These are phyloP conservation scores for Penicillium olsonii DNA, from an alignment of 2,329 filamentous ascomycete species.

Conservation along the genomic window DNA sequence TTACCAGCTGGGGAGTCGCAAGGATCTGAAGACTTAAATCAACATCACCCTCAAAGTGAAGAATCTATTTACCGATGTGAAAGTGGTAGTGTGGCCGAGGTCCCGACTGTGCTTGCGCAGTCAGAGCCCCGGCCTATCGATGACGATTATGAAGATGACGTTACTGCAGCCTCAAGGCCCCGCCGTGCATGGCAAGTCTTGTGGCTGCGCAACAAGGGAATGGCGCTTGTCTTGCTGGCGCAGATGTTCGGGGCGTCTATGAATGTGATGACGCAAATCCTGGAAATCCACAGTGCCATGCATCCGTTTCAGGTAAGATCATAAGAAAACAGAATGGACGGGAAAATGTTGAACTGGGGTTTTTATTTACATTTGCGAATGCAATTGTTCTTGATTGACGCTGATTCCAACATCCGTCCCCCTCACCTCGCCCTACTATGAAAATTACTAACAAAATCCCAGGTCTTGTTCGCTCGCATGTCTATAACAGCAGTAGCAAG, in stretches of 20 bases:
- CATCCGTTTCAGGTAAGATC: constrained; percentile 70
- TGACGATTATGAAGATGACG: constrained; percentile 7
- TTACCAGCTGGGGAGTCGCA: constrained; percentile 8
- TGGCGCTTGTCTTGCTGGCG: constrained; percentile 70
- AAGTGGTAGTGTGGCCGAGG: not conserved
- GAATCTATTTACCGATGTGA: constrained; percentile 3
- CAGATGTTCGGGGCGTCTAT: constrained; percentile 83
- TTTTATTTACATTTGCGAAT: not conserved
- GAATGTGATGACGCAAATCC: constrained; percentile 76
- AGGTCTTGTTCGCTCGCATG: constrained; percentile 80
- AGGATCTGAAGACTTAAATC: not conserved
- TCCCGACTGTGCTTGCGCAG: constrained; percentile 8
- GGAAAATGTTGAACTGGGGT: not conserved
- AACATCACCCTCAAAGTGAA: not conserved
- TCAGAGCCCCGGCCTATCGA: constrained; percentile 22
- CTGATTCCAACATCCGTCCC: not conserved
- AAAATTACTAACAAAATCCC: not conserved
- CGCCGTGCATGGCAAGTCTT: constrained; percentile 31
- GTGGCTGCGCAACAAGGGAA: constrained; percentile 70
- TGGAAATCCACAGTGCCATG: constrained; percentile 71
- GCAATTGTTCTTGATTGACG: not conserved
- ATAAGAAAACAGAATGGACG: not conserved
- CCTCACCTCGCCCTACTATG: not conserved
- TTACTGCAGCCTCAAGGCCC: constrained; percentile 14
- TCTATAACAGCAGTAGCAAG: constrained; percentile 68